phyloP scores from a whole-genome alignment of 2,329 filamentous ascomycete genomes.

The Alternaria ethzedia region DNA sequence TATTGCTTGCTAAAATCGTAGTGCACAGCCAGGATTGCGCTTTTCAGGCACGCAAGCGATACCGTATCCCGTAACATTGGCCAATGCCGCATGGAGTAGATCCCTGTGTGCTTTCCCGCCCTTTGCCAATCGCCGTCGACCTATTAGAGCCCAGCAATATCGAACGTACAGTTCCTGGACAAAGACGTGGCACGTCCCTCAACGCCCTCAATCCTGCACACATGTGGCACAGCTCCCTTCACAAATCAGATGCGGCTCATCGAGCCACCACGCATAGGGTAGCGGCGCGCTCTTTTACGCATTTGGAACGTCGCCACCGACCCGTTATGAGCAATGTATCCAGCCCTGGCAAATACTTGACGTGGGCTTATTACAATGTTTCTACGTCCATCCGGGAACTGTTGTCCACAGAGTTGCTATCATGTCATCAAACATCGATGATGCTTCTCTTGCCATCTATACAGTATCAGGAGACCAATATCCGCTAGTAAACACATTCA shows the following conservation, averaged over 20 bases:
- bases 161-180: not conserved
- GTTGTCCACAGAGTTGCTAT: not conserved
- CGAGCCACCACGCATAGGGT: not conserved
- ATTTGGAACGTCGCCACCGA: not conserved
- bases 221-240: not conserved
- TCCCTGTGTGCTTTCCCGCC: not conserved
- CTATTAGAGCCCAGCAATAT: not conserved
- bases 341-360: not conserved
- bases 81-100: not conserved
- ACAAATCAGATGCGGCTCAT: not conserved
- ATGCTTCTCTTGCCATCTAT: not conserved
- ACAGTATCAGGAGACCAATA: not conserved
- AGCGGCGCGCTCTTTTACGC: not conserved
- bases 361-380: too few relatives aligned
- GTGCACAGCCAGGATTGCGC: not conserved
- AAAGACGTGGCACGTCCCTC: not conserved
- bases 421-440: not conserved
- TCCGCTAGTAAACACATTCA: not conserved
- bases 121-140: not conserved
- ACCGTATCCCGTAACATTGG: not conserved
- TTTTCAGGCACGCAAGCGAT: not conserved
- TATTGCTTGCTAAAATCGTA: not conserved
- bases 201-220: not conserved
- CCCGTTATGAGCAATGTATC: not conserved
- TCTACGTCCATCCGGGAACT: too few relatives aligned